phyloP scores from a whole-genome alignment of 805 yeast species.

The Maudiozyma turicensis region DNA sequence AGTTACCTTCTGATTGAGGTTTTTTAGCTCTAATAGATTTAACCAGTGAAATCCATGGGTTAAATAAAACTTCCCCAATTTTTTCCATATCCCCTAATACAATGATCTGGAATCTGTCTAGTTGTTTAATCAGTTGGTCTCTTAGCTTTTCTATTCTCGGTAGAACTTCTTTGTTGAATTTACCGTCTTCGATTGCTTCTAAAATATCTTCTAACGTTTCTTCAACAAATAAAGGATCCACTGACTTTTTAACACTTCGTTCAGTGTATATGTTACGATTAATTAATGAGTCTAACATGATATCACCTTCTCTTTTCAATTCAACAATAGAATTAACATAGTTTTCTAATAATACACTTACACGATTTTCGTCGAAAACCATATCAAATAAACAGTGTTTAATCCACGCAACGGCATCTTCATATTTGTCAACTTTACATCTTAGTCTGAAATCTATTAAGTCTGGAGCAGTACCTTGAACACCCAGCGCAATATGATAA shows the following conservation, averaged over 20 bases:
- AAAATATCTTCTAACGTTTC: conserved; percentile 40
- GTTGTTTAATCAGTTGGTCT: conserved; percentile 38
- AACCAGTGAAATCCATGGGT: conserved; percentile 18
- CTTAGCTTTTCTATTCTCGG: conserved; percentile 37
- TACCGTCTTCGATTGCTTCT: conserved; percentile 44
- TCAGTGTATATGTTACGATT: conserved; percentile 42
- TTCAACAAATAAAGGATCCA: conserved; percentile 60
- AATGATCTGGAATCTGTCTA: conserved; percentile 54
- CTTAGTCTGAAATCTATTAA: conserved; percentile 51
- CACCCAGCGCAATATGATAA: conserved; percentile 45
- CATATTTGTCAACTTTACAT: conserved; percentile 53
- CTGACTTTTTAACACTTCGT: conserved; percentile 57
- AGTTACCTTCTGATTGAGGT: conserved; percentile 3
- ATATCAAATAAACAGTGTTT: conserved; percentile 52
- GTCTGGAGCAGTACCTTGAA: conserved; percentile 56
- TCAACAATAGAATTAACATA: conserved; percentile 32
- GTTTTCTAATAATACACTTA: conserved; percentile 44
- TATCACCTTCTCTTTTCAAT: conserved; percentile 33
- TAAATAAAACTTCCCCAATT: conserved; percentile 28
- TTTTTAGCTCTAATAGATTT: conserved; percentile 6
- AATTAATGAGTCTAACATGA: conserved; percentile 57
- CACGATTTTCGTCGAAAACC: conserved; percentile 62
- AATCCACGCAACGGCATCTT: conserved; percentile 69
- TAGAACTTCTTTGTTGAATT: conserved; percentile 30
- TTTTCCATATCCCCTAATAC: conserved; percentile 58